These are phyloP conservation scores for Avena atlantica DNA, from an alignment of 176 grass and related monocot genomes.

Conservation along the genomic window DNA sequence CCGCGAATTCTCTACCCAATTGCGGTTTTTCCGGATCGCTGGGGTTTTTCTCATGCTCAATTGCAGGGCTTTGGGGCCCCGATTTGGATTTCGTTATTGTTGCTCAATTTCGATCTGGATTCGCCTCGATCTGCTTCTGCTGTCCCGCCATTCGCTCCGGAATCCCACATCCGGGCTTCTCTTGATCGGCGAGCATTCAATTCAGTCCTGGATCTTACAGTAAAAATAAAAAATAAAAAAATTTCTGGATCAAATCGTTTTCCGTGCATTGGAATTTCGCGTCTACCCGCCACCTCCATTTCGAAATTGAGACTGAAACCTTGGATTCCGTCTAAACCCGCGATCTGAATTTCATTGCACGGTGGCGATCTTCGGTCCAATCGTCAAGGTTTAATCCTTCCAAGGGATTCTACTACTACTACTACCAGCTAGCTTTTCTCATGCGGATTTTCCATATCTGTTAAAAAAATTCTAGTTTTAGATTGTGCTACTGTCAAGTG, in stretches of 20 bases:
- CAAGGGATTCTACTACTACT: background rate
- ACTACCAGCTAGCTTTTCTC: background rate
- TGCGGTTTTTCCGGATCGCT: background rate
- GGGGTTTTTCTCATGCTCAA: background rate
- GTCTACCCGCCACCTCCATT: background rate
- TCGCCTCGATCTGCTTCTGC: background rate
- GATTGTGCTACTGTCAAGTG: background rate
- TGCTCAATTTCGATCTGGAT: background rate
- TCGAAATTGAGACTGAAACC: background rate
- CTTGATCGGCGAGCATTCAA: background rate
- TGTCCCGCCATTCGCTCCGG: background rate
- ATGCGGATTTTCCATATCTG: background rate
- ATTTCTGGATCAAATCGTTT: too few relatives aligned
- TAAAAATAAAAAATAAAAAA: too few relatives aligned
- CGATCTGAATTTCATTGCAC: background rate
- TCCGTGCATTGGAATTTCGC: background rate
- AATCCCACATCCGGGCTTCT: background rate
- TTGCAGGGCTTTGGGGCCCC: background rate
- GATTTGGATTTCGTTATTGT: background rate
- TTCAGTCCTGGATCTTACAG: background rate
- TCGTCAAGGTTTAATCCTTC: background rate
- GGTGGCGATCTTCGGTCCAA: background rate
- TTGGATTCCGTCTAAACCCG: too few relatives aligned
- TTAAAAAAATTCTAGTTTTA: background rate
- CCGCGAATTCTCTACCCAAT: background rate